Base-by-base conservation (phyloP, 768 basidiomycete species). In the Cystobasidium tubakii region DNA sequence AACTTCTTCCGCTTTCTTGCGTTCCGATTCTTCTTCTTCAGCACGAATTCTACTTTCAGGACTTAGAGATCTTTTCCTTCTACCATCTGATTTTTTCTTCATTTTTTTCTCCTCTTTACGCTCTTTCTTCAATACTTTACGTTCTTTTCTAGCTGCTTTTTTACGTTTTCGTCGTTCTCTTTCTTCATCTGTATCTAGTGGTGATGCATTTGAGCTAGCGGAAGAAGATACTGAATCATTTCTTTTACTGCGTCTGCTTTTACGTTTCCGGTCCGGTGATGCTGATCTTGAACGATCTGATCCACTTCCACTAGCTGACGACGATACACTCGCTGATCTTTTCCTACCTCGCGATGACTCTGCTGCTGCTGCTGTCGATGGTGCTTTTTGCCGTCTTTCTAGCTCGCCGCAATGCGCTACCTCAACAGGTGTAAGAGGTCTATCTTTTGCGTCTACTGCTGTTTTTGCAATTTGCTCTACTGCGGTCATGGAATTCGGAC, bases 381-480 rank as follows among this genome's bases (percentile, higher is more conserved):
- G 54, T 23, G 23, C 34, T 57, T 66, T 75, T 42, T 62, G 77
- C 10, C 78, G 62, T 39, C 67, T 67, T 50, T 78, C 89, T 43
- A 95, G 86, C 79, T 95, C 92, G 13, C 92, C 92, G 67, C 90
- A 91, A 79, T 88, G 90, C 1, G 84, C 81, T 75, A 95, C 86
- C 12, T 85, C 81, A 13, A 94, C 86, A 0, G 88, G 87, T 0
- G 84, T 82, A 3, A 85, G 79, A 0, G 92, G 92, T 1, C 88
- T 84, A 78, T 91, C 87, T 80, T 90, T 90, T 44, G 84, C 86
- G 79, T 92, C 91, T 15, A 87, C 87, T 7, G 87, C 84, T 25
- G 92, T 83, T 54, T 86, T 83, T 1, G 85, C 29, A 84, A 9
- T 86, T 84, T 53, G 46, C 64, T 75, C 62, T 12, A 55, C 19